A percentile compares a stretch with the other conserved stretches of the same genome.
These are phyloP conservation scores for Sclerotinia minor DNA, from an alignment of 2,329 filamentous ascomycete genomes.

Conservation along the genomic window DNA sequence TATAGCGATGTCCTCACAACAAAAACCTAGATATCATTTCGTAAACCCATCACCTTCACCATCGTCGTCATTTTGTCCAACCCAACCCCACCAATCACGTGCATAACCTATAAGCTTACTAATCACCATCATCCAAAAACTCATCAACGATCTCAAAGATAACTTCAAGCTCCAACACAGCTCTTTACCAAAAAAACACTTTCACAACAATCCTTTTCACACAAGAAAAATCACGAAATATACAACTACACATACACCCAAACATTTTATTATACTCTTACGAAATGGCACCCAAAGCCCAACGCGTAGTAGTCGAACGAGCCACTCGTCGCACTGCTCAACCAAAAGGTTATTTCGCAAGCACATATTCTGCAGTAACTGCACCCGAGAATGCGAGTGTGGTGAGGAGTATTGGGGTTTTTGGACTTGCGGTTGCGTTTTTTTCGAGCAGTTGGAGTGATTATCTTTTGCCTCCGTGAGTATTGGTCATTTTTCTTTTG, in stretches of 20 bases:
- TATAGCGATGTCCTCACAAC: not conserved
- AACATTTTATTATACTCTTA: not conserved
- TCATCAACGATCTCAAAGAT: slow-evolving; percentile 5
- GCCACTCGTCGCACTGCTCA: slow-evolving; percentile 41
- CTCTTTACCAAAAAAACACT: not conserved
- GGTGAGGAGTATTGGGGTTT: slow-evolving; percentile 66
- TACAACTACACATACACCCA: not conserved
- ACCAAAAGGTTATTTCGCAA: slow-evolving; percentile 55
- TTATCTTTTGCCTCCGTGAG: slow-evolving; percentile 65
- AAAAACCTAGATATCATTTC: not conserved
- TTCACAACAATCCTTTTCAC: not conserved
- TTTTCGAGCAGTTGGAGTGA: slow-evolving; percentile 68
- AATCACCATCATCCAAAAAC: slow-evolving; percentile 22
- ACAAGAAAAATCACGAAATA: not conserved
- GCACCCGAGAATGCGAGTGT: slow-evolving; percentile 68
- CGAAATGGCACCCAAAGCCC: slow-evolving; percentile 65
- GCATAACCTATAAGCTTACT: not conserved
- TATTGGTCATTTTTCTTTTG: slow-evolving; percentile 40
- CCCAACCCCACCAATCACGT: slow-evolving; percentile 17
- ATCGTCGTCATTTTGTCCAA: not conserved
- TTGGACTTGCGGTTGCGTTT: slow-evolving; percentile 66
- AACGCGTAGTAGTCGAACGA: slow-evolving; percentile 45
- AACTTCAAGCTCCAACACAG: not conserved
- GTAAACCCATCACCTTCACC: not conserved
- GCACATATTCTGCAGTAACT: slow-evolving; percentile 62